Evolutionary conservation across 1,284 basidiomycete genomes (phyloP), one percentile per base, ranked within the genome.

Genomic region (Microstroma glucosiphilum): DNA sequence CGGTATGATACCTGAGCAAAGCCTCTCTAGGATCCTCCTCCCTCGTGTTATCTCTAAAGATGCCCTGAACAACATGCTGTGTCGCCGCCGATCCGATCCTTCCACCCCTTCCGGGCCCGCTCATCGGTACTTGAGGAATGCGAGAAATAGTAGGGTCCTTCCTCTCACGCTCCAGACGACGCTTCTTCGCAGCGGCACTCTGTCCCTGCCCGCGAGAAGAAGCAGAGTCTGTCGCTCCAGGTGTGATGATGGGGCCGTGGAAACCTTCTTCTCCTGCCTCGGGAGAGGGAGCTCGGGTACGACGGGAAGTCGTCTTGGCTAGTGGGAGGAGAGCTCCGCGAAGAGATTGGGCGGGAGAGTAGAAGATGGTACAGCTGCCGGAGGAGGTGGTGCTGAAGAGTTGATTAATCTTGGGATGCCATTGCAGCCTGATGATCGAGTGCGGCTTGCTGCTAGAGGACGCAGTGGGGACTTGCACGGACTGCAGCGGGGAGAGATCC

Each of bases 11-110:
- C 81, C 88, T 92, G 83, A 98, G 88, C 67, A 98, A 82, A 2
- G 94, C 94, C 82, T 96, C 92, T 68, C 94, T 87, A 40, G 94
- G 94, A 89, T 97, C 82, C 55, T 75, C 65, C 69, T 58, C 65
- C 57, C 69, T 67, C 65, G 65, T 60, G 66, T 66, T 69, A 63
- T 61, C 53, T 2, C 58, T 53, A 60, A 92, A 91, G 77, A 98
- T 82, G 72, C 90, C 89, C 81, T 96, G 91, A 51, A 98, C 92
- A 66, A 96, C 86, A 75, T 94, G 90, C 70, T 96, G 91, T 55
- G 90, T 96, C 4, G 92, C 94, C 80, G 90, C 92, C 42, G 91
- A 89, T 25, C 96, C 96, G 54, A 99, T 90, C 37, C 94, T 83
- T 55, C 96, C 96, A 30, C 93, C 94, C 72, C 85, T 86, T 58